These are phyloP conservation scores for Hibiscus syriacus DNA, from an alignment of 345 rosid genomes.

Conservation along the genomic window DNA sequence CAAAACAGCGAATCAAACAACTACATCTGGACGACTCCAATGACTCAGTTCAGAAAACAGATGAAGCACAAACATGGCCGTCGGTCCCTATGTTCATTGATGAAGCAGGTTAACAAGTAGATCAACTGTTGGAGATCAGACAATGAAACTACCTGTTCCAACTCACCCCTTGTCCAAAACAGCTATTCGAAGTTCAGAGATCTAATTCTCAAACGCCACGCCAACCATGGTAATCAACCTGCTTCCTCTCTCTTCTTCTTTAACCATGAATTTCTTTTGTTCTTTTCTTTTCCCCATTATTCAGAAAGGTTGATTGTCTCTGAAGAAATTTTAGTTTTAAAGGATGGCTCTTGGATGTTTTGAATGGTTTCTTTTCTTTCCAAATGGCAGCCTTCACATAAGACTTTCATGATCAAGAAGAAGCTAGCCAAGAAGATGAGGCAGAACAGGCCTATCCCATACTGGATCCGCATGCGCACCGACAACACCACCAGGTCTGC, in stretches of 20 bases:
- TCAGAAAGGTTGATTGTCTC: neutral
- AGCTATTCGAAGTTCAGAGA: neutral
- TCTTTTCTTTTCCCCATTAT: neutral
- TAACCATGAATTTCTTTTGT: neutral
- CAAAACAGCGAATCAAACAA: no score
- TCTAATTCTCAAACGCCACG: neutral
- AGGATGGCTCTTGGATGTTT: neutral
- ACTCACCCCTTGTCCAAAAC: neutral
- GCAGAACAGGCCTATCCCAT: conserved; percentile 71
- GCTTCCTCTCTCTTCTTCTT: neutral
- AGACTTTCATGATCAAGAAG: conserved; percentile 72
- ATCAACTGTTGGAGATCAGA: no score
- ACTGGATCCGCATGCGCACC: conserved; percentile 66
- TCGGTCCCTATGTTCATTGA: no score
- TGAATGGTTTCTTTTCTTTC: neutral
- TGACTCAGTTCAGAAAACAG: no score
- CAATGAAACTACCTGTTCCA: no score
- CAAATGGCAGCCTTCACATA: conserved; percentile 71
- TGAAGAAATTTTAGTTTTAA: neutral
- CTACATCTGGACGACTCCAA: no score
- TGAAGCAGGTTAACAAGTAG: no score
- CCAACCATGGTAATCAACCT: neutral
- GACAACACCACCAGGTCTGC: conserved; percentile 59
- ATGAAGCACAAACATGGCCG: no score
- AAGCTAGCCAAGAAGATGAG: conserved; percentile 77